Percentiles rank a stretch among this genome's conserved stretches.
phyloP scores from a whole-genome alignment of 495 filamentous ascomycete species.

The Terfezia boudieri region DNA sequence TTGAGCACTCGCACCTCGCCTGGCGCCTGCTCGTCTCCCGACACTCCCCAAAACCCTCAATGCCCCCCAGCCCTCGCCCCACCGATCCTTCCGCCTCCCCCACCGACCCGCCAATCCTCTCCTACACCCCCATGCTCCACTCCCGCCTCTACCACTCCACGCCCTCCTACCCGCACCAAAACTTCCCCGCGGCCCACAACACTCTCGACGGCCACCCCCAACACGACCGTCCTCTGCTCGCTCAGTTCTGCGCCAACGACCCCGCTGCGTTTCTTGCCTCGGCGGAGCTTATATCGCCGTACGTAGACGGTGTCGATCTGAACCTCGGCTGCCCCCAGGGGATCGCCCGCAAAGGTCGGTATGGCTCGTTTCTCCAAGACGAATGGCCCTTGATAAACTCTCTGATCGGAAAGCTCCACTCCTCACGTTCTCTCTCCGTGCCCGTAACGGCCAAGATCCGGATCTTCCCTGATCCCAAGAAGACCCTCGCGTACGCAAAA shows the following conservation, averaged over 20 bases:
- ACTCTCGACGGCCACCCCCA: conserved; percentile 62
- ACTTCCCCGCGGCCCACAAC: conserved; percentile 37
- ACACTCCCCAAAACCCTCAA: conserved; percentile 18
- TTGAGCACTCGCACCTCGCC: conserved; percentile 93
- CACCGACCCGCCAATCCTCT: conserved; percentile 31
- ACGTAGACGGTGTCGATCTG: conserved; percentile 87
- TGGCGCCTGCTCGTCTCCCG: not conserved
- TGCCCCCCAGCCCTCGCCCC: not conserved
- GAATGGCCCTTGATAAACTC: conserved; percentile 61
- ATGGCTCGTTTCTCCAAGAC: conserved; percentile 88
- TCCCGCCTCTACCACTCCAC: conserved; percentile 58
- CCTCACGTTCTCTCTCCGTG: conserved; percentile 29
- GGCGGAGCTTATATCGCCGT: conserved; percentile 49
- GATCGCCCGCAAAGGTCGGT: conserved; percentile 73
- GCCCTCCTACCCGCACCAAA: conserved; percentile 46
- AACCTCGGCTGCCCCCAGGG: conserved; percentile 97
- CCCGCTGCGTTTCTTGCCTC: conserved; percentile 55
- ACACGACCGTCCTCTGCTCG: conserved; percentile 70
- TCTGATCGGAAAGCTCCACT: conserved; percentile 56
- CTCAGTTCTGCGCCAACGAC: conserved; percentile 91
- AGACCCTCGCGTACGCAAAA: conserved; percentile 68
- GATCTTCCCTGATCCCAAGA: conserved; percentile 66
- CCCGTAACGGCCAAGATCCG: conserved; percentile 92
- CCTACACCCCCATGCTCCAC: conserved; percentile 91
- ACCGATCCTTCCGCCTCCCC: not conserved